Base-by-base conservation (phyloP, 176 grass and related monocot species). In the Oryza officinalis region DNA sequence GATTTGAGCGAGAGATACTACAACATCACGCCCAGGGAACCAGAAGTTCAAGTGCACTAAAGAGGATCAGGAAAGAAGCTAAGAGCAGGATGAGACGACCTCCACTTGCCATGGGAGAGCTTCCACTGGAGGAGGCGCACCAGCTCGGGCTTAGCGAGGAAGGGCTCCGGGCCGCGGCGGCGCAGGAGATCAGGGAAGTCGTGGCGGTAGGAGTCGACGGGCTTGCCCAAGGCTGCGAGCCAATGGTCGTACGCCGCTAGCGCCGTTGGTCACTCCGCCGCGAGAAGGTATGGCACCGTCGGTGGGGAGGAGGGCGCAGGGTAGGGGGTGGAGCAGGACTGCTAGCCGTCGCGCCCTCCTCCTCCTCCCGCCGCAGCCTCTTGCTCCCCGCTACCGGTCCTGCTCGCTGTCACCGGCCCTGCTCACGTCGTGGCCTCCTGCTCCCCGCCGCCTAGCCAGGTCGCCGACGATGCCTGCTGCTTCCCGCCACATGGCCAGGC, bases 41-140 rank as follows among this genome's bases (percentile, higher is more conserved):
- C 30, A 40, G 61, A 45, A 43, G 13, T 57, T 67, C 13, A 20
- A 72, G 10, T 13, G 38, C 54, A 9, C 14, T 59, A 28, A 14
- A 17, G 46, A 17, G 3, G 25, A 82, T 25, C 23, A 4, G 8
- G 57, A 38, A 28, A 30, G n/a, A 38, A 60, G 12, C 40, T 23
- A 72, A 23, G 4, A 27, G 22, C 35, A 45, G 69, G 12, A 49
- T 8, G 31, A 13, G 38, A 60, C 2, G 32, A 95, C 95, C 91
- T 93, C 92, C 96, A 98, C 87, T 98, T 94, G 3, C 96, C 91
- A 54, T 92, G 86, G 15, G 89, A 86, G 87, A 98, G 96, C 89
- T 98, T 98, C 96, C 96, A 98, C 84, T 93, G 81, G 79, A 98
- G 84, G 92, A 95, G 85, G 69, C 89, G 82, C 81, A 43, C 74